Evolutionary conservation across 345 rosid genomes (phyloP).

Genomic region (Arabidopsis arenosa): DNA sequence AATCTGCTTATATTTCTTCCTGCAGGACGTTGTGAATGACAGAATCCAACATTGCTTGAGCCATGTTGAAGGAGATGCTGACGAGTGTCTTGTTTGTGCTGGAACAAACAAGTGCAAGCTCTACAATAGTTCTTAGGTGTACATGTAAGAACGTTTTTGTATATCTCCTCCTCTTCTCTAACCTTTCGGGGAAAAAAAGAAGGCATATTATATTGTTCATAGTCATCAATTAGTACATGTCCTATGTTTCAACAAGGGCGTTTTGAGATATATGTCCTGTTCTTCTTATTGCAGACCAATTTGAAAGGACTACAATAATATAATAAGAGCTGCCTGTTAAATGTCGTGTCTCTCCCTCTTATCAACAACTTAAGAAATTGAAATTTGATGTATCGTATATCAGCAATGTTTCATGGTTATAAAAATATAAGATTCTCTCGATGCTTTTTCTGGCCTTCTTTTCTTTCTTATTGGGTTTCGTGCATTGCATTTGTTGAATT

Average conservation of each 20-base stretch:
- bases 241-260: neutral
- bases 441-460: slow-evolving; percentile 1
- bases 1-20: slow-evolving; percentile 8
- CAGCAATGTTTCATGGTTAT: neutral
- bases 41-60: slow-evolving; percentile 78
- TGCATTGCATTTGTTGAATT: neutral
- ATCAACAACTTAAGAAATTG: neutral
- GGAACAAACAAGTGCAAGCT: slow-evolving; percentile 91
- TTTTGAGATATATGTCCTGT: neutral
- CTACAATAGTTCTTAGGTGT: slow-evolving; percentile 46
- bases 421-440: neutral
- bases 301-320: neutral
- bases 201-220: slow-evolving; percentile 20
- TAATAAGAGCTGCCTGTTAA: neutral
- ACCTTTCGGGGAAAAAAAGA: slow-evolving; percentile 1
- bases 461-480: neutral
- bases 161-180: slow-evolving; percentile 19
- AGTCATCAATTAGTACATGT: slow-evolving; percentile 17
- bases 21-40: slow-evolving; percentile 82
- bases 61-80: slow-evolving; percentile 77
- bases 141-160: slow-evolving; percentile 29
- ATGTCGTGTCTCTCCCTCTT: slow-evolving; percentile 8
- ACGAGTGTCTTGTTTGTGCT: slow-evolving; percentile 75
- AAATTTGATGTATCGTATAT: slow-evolving; percentile 2
- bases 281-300: slow-evolving; percentile 9